Conservation (phyloP, 148 eudicot species). For the Arbutus unedo region DNA sequence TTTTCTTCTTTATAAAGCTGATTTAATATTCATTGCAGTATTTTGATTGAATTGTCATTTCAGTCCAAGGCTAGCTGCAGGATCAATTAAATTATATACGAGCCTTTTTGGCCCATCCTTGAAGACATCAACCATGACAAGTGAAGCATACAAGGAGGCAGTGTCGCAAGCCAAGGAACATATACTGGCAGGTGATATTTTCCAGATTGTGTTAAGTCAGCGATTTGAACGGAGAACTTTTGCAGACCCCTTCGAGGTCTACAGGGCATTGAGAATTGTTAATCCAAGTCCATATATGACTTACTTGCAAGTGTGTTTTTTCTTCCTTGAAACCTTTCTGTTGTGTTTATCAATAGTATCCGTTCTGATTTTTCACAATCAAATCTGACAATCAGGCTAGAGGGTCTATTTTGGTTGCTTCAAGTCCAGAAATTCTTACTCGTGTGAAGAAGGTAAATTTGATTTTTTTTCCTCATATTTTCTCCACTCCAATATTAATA, state of each 20-base stretch:
- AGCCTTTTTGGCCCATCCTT: slow-evolving; percentile 67
- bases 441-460: slow-evolving; percentile 74
- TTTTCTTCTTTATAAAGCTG: not conserved
- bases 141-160: slow-evolving; percentile 73
- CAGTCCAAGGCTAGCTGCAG: slow-evolving; percentile 85
- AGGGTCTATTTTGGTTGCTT: slow-evolving; percentile 95
- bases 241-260: slow-evolving; percentile 99
- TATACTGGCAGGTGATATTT: slow-evolving; percentile 94
- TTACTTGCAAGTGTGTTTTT: slow-evolving; percentile 64
- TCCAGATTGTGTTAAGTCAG: slow-evolving; percentile 94
- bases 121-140: slow-evolving; percentile 73
- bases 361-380: not conserved
- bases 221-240: slow-evolving; percentile 95
- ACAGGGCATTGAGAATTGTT: slow-evolving; percentile 93
- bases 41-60: slow-evolving; percentile 23
- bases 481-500: not conserved
- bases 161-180: slow-evolving; percentile 95
- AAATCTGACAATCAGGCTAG: slow-evolving; percentile 61
- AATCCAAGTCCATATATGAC: slow-evolving; percentile 99
- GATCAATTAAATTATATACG: slow-evolving; percentile 73
- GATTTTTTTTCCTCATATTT: not conserved
- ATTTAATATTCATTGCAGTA: slow-evolving; percentile 9
- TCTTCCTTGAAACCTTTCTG: slow-evolving; percentile 9
- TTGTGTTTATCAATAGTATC: not conserved
- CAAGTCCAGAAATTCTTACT: slow-evolving; percentile 98